These are phyloP conservation scores for Sclerotinia glacialis DNA, from an alignment of 2,329 filamentous ascomycete species.

Conservation along the genomic window DNA sequence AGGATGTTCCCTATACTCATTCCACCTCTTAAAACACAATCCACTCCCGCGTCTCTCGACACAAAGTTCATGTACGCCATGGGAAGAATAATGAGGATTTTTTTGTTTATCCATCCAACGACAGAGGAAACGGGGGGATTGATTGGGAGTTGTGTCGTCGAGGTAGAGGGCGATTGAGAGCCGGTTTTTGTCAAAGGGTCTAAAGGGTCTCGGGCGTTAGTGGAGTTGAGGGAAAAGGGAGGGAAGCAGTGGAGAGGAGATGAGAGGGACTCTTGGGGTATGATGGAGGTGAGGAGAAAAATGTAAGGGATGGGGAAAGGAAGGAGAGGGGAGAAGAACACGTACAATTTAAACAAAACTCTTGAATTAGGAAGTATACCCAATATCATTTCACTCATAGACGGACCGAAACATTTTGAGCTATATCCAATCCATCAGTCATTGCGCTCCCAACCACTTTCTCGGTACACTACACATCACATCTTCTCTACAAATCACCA, in stretches of 20 bases:
- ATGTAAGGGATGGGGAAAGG: too few relatives aligned
- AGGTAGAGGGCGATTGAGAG: conserved; percentile 54
- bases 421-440: conserved; percentile 37
- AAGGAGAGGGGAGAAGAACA: background rate
- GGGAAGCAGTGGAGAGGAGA: background rate
- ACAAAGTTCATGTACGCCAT: conserved; percentile 54
- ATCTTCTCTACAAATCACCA: too few relatives aligned
- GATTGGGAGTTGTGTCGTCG: conserved; percentile 42
- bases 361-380: conserved; percentile 49
- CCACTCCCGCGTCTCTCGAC: conserved; percentile 50
- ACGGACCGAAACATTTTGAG: conserved; percentile 49
- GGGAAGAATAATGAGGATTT: conserved; percentile 46
- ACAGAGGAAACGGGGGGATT: conserved; percentile 35
- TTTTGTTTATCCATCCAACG: conserved; percentile 36
- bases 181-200: conserved; percentile 54
- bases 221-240: background rate
- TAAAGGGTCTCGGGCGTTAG: conserved; percentile 31
- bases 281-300: background rate
- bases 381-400: conserved; percentile 45
- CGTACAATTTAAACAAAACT: conserved; percentile 55
- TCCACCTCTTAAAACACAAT: conserved; percentile 54
- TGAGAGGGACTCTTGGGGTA: background rate
- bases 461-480: background rate
- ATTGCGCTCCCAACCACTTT: conserved; percentile 6
- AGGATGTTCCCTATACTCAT: conserved; percentile 42